A percentile compares a stretch with the other conserved stretches of the same genome.
Evolutionary conservation across 1,284 basidiomycete genomes (phyloP).

Genomic region (Sphaerobolus stellatus): DNA sequence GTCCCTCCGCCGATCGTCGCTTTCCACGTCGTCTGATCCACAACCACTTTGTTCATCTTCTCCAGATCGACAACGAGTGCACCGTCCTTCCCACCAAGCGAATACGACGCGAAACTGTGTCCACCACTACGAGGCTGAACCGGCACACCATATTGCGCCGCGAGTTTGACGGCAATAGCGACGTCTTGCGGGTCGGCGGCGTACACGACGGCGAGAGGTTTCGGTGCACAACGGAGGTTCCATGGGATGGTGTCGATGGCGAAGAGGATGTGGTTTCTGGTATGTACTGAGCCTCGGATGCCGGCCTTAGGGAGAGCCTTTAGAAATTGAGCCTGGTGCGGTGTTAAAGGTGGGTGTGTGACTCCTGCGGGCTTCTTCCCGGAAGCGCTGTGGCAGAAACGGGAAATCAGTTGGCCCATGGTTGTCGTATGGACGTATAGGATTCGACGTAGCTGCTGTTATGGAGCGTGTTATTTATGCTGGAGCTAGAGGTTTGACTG

Average conservation of each 20-base stretch:
- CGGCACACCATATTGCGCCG: conserved; percentile 2
- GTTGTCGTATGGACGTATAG: too few species aligned
- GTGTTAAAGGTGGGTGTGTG: too few species aligned
- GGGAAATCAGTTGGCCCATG: too few species aligned
- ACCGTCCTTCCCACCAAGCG: neutral
- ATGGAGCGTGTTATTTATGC: too few species aligned
- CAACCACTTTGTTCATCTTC: conserved; percentile 4
- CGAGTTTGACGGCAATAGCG: conserved; percentile 8
- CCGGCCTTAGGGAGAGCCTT: neutral
- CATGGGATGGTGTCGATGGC: neutral
- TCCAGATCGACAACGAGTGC: conserved; percentile 10
- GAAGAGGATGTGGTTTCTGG: neutral
- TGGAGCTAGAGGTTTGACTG: too few species aligned
- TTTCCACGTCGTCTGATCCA: conserved; percentile 1
- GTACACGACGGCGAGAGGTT: conserved; percentile 9
- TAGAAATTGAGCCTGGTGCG: neutral
- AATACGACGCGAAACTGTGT: conserved; percentile 11
- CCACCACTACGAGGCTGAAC: conserved; percentile 13
- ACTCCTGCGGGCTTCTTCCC: too few species aligned
- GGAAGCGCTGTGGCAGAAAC: too few species aligned
- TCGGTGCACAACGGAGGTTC: neutral
- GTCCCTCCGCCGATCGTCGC: conserved; percentile 9
- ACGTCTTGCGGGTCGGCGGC: conserved; percentile 7
- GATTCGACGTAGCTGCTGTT: too few species aligned
- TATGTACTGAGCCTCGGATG: neutral